Evolutionary conservation across 768 basidiomycete genomes (phyloP).

Genomic region (Suillus brevipes): DNA sequence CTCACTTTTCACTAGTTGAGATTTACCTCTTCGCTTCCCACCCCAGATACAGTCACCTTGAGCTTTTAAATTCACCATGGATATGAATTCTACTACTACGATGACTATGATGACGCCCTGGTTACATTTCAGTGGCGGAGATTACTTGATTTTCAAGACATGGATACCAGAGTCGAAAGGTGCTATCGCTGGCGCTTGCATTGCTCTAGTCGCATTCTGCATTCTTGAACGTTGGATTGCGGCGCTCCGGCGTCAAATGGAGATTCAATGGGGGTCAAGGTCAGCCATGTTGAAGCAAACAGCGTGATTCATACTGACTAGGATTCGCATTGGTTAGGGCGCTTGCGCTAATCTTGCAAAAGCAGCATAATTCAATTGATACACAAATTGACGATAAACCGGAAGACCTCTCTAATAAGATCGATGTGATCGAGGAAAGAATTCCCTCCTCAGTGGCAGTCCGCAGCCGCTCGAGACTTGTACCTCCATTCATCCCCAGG

Average conservation of each 20-base stretch:
- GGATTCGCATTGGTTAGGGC: constrained; percentile 11
- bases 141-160: constrained; percentile 63
- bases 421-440: constrained; percentile 13
- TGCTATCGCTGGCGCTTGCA: constrained; percentile 72
- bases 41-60: neutral
- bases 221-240: constrained; percentile 70
- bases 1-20: neutral
- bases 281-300: constrained; percentile 27
- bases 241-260: constrained; percentile 53
- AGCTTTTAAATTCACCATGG: neutral
- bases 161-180: constrained; percentile 71
- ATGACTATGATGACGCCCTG: constrained; percentile 53
- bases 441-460: constrained; percentile 7
- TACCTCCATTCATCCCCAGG: constrained; percentile 60
- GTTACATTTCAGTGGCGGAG: constrained; percentile 67
- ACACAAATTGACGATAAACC: neutral
- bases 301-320: neutral
- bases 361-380: neutral
- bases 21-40: neutral
- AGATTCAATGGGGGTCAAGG: constrained; percentile 61
- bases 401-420: constrained; percentile 1
- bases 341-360: constrained; percentile 8
- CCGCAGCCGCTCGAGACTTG: constrained; percentile 37
- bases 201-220: constrained; percentile 67
- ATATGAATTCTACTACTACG: constrained; percentile 16